Conservation (phyloP, 495 filamentous ascomycete species). For the Hypoxylon subgilvum region DNA sequence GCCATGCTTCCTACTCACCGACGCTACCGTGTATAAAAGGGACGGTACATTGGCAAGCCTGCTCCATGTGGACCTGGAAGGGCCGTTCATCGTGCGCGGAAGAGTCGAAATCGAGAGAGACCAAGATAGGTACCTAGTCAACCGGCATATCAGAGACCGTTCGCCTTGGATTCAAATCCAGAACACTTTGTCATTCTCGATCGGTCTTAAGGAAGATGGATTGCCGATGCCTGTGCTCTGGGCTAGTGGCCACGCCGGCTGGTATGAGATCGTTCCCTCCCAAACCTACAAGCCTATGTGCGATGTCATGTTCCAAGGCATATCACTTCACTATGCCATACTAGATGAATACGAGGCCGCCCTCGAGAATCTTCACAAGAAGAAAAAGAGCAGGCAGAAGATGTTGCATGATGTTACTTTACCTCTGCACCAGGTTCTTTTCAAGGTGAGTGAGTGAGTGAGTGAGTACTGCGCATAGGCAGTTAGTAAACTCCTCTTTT, state of each 20-base stretch:
- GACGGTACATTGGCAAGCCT: constrained; percentile 53
- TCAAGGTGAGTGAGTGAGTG: constrained; percentile 51
- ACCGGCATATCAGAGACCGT: constrained; percentile 45
- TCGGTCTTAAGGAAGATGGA: constrained; percentile 63
- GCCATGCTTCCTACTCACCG: constrained; percentile 52
- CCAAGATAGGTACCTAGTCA: constrained; percentile 44
- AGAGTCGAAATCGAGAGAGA: constrained; percentile 48
- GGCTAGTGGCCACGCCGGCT: constrained; percentile 78
- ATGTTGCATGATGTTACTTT: constrained; percentile 37
- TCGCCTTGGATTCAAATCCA: constrained; percentile 67
- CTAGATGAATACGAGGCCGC: constrained; percentile 43
- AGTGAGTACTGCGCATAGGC: no score
- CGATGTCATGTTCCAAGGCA: constrained; percentile 70
- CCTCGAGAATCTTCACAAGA: constrained; percentile 33
- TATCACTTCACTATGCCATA: constrained; percentile 72
- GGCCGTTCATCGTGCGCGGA: constrained; percentile 53
- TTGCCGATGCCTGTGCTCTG: constrained; percentile 69
- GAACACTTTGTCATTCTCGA: constrained; percentile 69
- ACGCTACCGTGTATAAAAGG: constrained; percentile 52
- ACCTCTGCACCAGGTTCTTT: constrained; percentile 44
- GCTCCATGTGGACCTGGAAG: constrained; percentile 48
- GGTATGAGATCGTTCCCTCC: constrained; percentile 74
- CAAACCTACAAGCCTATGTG: constrained; percentile 65
- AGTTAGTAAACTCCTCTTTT: neutral
- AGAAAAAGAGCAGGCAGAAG: constrained; percentile 42